These are phyloP conservation scores for Novymonas esmeraldas DNA, from an alignment of 208 protist genomes.

Conservation along the genomic window DNA sequence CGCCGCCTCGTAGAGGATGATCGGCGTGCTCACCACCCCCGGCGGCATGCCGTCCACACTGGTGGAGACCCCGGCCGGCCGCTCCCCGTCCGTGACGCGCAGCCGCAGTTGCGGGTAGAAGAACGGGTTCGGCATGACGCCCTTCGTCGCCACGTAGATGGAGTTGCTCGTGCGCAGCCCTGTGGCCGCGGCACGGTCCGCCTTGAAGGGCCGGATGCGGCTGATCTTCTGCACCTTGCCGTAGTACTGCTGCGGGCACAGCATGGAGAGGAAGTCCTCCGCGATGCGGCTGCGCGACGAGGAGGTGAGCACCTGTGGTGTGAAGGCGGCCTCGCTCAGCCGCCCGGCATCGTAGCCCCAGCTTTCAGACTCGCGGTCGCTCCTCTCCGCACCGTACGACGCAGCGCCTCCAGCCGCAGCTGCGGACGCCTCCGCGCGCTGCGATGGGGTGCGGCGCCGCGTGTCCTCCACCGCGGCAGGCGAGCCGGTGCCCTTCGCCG, in stretches of 20 bases:
- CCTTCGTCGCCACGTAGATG: conserved; percentile 86
- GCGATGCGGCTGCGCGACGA: conserved; percentile 56
- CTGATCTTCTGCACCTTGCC: conserved; percentile 81
- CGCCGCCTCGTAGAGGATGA: conserved; percentile 83
- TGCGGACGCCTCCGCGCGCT: not conserved
- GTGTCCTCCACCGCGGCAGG: conserved; percentile 10
- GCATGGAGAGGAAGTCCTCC: conserved; percentile 74
- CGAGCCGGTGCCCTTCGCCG: not conserved
- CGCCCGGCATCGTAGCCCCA: not conserved
- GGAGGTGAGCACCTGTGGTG: conserved; percentile 40
- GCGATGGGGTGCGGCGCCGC: conserved; percentile 12
- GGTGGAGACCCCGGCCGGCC: not conserved
- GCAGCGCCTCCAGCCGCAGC: no score
- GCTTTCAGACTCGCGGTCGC: conserved; percentile 1
- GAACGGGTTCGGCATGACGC: conserved; percentile 62
- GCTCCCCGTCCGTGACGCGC: conserved; percentile 43
- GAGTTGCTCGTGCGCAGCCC: conserved; percentile 63
- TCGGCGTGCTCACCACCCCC: conserved; percentile 55
- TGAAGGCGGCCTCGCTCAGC: conserved; percentile 22
- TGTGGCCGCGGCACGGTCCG: conserved; percentile 34
- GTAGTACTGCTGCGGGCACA: conserved; percentile 89
- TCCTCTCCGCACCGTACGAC: no score
- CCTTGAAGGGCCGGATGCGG: conserved; percentile 57
- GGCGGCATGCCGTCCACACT: conserved; percentile 4
- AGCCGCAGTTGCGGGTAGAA: conserved; percentile 85